Percentiles rank a stretch among this genome's conserved stretches.
These are phyloP conservation scores for Canariomyces notabilis DNA, from an alignment of 2,329 filamentous ascomycete species.

Conservation along the genomic window DNA sequence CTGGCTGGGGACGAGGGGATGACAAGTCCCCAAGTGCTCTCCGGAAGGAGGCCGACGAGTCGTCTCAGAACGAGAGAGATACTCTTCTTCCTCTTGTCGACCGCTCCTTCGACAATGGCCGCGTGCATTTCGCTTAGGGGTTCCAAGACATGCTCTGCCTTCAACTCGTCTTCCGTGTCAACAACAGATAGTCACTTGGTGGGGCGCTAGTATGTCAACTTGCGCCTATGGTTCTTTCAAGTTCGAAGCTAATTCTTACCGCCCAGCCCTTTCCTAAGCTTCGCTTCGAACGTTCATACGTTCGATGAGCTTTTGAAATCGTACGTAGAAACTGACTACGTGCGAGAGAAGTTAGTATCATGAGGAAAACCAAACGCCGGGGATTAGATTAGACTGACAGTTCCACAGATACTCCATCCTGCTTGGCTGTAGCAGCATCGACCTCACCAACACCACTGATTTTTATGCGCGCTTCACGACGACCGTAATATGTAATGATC, in stretches of 20 bases:
- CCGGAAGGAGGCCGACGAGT: conserved; percentile 13
- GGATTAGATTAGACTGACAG: conserved; percentile 5
- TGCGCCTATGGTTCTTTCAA: background rate
- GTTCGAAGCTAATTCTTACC: conserved; percentile 8
- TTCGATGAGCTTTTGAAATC: conserved; percentile 72
- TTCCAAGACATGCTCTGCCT: conserved; percentile 68
- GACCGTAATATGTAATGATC: conserved; percentile 85
- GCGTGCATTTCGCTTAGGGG: conserved; percentile 62
- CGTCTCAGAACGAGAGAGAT: conserved; percentile 13
- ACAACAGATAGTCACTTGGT: conserved; percentile 55
- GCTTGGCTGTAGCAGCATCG: conserved; percentile 74
- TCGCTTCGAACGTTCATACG: conserved; percentile 66
- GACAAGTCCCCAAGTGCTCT: conserved; percentile 3
- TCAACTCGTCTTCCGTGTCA: conserved; percentile 66
- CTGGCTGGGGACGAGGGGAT: conserved; percentile 1
- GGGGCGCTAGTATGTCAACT: conserved; percentile 56
- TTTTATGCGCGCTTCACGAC: conserved; percentile 92
- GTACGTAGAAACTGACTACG: conserved; percentile 72
- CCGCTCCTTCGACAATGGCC: conserved; percentile 34
- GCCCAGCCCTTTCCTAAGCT: conserved; percentile 76
- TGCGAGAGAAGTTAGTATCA: conserved; percentile 65
- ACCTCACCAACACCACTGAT: conserved; percentile 71
- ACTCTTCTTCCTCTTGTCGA: conserved; percentile 27
- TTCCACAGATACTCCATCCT: conserved; percentile 68
- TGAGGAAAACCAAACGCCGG: no score